Conservation (phyloP, 2,329 filamentous ascomycete species). For the Epichloe sp. region DNA sequence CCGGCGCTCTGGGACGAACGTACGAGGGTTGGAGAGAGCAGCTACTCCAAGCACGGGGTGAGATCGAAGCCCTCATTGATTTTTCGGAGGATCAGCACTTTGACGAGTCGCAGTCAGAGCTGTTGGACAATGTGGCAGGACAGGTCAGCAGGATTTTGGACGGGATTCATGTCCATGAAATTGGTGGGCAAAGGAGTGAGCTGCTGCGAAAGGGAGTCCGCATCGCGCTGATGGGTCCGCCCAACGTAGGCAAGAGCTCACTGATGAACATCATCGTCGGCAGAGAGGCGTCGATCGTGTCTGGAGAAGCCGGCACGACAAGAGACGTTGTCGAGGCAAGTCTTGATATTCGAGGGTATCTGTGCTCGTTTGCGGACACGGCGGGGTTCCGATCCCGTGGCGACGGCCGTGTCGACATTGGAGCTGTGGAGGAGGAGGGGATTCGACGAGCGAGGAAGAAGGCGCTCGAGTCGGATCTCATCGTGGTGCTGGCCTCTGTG, state of each 20-base stretch:
- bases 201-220: constrained; percentile 74
- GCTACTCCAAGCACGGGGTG: constrained; percentile 69
- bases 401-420: constrained; percentile 31
- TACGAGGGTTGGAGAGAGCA: constrained; percentile 76
- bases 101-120: constrained; percentile 65
- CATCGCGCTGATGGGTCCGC: constrained; percentile 76
- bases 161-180: constrained; percentile 55
- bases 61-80: constrained; percentile 91
- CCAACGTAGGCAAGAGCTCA: constrained; percentile 92
- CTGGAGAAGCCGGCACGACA: constrained; percentile 83
- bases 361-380: constrained; percentile 91
- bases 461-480: constrained; percentile 71
- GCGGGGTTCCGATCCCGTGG: constrained; percentile 60
- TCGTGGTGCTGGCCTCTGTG: constrained; percentile 68
- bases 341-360: constrained; percentile 77
- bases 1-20: constrained; percentile 52
- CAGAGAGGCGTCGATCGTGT: constrained; percentile 89
- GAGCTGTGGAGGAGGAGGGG: constrained; percentile 73
- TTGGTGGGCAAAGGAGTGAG: constrained; percentile 70
- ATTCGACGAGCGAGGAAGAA: constrained; percentile 75
- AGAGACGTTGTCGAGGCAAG: constrained; percentile 87
- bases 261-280: constrained; percentile 83
- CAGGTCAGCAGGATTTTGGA: constrained; percentile 49
- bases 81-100: constrained; percentile 97
- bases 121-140: constrained; percentile 54